Percentiles rank a stretch among this genome's conserved stretches.
These are phyloP conservation scores for Nepenthes mirabilis DNA, from an alignment of 148 eudicot genomes.

Conservation along the genomic window DNA sequence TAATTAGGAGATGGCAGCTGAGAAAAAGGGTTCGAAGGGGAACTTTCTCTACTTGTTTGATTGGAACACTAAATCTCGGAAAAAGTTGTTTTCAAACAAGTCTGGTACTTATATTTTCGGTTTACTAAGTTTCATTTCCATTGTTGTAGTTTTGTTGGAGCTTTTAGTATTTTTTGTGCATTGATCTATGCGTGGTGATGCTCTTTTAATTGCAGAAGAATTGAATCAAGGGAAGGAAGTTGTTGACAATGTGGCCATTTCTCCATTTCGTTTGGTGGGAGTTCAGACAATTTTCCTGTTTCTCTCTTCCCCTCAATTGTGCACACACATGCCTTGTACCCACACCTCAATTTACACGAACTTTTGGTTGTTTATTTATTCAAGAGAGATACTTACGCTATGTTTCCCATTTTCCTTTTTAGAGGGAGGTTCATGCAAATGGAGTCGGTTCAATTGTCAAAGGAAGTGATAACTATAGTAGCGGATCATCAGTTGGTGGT, in stretches of 20 bases:
- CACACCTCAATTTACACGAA: not conserved
- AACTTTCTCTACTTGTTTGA: constrained; percentile 83
- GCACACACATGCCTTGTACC: not conserved
- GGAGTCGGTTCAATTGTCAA: constrained; percentile 26
- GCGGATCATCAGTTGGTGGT: constrained; percentile 25
- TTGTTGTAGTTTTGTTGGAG: not conserved
- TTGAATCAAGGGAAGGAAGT: constrained; percentile 48
- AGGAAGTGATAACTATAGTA: constrained; percentile 28
- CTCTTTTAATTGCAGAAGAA: constrained; percentile 27
- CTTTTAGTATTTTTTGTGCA: not conserved
- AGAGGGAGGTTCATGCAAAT: constrained; percentile 41
- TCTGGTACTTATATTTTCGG: constrained; percentile 19
- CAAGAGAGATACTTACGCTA: not conserved
- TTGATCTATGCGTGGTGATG: not conserved
- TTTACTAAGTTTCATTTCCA: not conserved
- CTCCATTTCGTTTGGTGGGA: constrained; percentile 43
- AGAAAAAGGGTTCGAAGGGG: constrained; percentile 57
- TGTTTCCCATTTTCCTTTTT: constrained; percentile 12
- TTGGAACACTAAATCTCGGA: constrained; percentile 85
- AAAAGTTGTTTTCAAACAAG: constrained; percentile 73
- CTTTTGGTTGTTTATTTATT: not conserved
- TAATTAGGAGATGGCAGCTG: constrained; percentile 48
- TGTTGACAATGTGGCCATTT: constrained; percentile 21
- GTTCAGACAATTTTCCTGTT: constrained; percentile 3
- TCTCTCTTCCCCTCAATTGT: not conserved